Evolutionary conservation across 257 asterid genomes (phyloP).

Genomic region (Solanum paucissectum): DNA sequence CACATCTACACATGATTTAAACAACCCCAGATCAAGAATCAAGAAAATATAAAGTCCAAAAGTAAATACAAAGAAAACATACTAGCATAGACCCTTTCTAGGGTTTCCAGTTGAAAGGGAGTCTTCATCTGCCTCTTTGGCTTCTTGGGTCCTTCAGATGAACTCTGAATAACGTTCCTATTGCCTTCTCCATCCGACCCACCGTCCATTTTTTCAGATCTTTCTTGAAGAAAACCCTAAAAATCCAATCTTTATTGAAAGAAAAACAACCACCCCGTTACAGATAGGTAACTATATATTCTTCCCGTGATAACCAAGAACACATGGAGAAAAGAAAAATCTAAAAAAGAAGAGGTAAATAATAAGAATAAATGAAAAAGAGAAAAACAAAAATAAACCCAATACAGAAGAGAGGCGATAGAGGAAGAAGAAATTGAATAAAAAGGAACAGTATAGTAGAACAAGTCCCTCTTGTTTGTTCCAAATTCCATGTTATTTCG

Average conservation of each 20-base stretch:
- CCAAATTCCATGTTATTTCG: constrained; percentile 10
- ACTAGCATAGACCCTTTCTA: constrained; percentile 81
- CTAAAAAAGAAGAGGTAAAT: not conserved
- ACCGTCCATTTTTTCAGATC: constrained; percentile 57
- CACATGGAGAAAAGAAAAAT: not conserved
- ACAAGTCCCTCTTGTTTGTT: constrained; percentile 8
- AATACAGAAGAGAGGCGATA: not conserved
- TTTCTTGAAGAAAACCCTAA: constrained; percentile 12
- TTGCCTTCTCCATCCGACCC: constrained; percentile 75
- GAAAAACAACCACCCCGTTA: not conserved
- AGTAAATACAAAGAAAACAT: constrained; percentile 7
- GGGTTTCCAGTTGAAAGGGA: constrained; percentile 85
- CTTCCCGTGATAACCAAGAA: constrained; percentile 1
- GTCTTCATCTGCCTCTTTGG: constrained; percentile 99
- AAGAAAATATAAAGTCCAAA: not conserved
- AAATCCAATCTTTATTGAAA: constrained; percentile 29
- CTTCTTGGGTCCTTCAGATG: constrained; percentile 57
- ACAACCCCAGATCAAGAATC: not conserved
- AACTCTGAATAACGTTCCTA: constrained; percentile 35
- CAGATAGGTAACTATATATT: not conserved
- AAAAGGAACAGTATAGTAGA: constrained; percentile 12
- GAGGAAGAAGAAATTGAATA: not conserved
- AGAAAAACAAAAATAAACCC: not conserved
- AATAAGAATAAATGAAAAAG: not conserved
- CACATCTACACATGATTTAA: not conserved